These are phyloP conservation scores for Rauvolfia tetraphylla DNA, from an alignment of 257 asterid species.

Conservation along the genomic window DNA sequence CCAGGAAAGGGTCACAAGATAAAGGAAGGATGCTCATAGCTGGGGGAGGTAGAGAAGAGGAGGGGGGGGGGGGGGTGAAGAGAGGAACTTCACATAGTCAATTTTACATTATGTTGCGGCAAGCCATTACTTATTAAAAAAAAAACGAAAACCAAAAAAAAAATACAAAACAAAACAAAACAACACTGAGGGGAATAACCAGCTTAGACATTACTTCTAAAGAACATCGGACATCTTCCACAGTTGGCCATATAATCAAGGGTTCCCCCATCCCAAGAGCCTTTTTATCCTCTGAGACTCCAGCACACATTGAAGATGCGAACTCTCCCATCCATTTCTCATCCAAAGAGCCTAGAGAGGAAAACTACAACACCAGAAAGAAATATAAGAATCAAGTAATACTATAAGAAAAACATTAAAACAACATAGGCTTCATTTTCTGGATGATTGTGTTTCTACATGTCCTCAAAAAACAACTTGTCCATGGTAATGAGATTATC, in stretches of 20 bases:
- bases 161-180: too few species aligned
- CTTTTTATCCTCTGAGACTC: slow-evolving; percentile 62
- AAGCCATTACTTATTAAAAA: background rate
- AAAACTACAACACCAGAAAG: slow-evolving; percentile 54
- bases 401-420: background rate
- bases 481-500: background rate
- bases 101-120: background rate
- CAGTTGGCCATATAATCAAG: slow-evolving; percentile 82
- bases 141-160: too few species aligned
- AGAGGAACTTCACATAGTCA: background rate
- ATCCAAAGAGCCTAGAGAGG: slow-evolving; percentile 92
- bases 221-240: slow-evolving; percentile 88
- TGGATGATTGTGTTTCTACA: background rate
- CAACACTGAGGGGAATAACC: background rate
- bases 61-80: background rate
- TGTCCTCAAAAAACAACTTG: background rate
- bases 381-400: background rate
- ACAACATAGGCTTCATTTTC: background rate
- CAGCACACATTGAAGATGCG: slow-evolving; percentile 80
- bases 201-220: slow-evolving; percentile 59
- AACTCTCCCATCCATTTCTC: slow-evolving; percentile 98
- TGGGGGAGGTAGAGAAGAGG: background rate
- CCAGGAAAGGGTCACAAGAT: background rate
- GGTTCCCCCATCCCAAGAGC: slow-evolving; percentile 87
- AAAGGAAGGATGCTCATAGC: background rate